Conservation (phyloP, 305 asterid genomes). For the Ilex paraguariensis region DNA sequence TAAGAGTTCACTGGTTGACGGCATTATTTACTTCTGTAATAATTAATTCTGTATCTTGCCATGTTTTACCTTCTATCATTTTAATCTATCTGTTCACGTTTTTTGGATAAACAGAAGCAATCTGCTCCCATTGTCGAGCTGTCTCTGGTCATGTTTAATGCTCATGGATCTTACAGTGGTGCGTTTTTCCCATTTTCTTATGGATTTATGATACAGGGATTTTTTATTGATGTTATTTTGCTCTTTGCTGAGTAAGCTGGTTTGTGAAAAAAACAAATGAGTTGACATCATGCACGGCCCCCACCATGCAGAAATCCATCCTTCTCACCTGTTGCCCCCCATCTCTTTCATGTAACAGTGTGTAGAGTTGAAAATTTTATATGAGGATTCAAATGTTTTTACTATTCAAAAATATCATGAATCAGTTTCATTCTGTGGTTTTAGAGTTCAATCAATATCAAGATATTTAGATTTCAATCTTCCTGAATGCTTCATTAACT, state of each 20-base stretch:
- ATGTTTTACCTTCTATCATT: not conserved
- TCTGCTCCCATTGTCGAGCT: conserved; percentile 43
- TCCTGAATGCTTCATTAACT: no score
- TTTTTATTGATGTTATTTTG: not conserved
- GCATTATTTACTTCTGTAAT: no score
- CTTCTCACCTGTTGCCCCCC: no score
- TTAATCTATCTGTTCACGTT: not conserved
- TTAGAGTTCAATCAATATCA: no score
- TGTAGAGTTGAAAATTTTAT: no score
- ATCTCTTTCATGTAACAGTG: no score
- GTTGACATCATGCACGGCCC: not conserved
- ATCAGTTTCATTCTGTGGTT: no score
- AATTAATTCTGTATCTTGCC: not conserved
- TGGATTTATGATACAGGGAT: not conserved
- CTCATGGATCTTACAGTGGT: conserved; percentile 80
- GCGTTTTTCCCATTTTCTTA: conserved; percentile 25
- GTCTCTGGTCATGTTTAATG: conserved; percentile 66
- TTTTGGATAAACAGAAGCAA: conserved; percentile 43
- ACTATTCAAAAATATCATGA: no score
- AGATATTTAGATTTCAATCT: no score
- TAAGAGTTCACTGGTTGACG: no score
- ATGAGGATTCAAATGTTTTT: no score
- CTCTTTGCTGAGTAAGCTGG: not conserved
- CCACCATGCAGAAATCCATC: no score
- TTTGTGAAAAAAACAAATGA: not conserved